Base-by-base conservation (phyloP, 1,139 yeast species). In the Taphrina populina region DNA sequence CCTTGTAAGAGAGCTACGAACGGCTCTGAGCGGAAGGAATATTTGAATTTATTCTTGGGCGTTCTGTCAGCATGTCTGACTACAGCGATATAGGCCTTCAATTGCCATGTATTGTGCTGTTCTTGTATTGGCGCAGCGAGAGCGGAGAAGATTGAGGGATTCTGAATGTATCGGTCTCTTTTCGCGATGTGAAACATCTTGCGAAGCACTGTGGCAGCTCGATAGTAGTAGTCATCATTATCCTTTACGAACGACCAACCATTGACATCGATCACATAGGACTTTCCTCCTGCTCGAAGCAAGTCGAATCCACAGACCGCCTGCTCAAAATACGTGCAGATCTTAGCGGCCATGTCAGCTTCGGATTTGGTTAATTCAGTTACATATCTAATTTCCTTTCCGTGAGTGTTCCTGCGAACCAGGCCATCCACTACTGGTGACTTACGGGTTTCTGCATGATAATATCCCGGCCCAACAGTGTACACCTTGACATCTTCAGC, bases 351-450 rank as follows among this genome's bases (percentile, higher is more conserved):
- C 80, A 90, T 88, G 32, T 71, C 71, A 57, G 78, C 82, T 68
- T 94, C 99, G 47, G 79, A 84, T 1, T 77, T 80, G 1, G 85
- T 73, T 53, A 94, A 74, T 62, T 84, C 83, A 0, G 98, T 92
- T 34, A 92, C 79, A 66, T 84, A 94, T 62, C 99, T 77, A 45
- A 94, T 83, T 70, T 94, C 99, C 69, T 94, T 94, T 52, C 99
- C 99, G 65, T 90, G 95, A 1, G 98, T 90, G 68, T 94, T 94
- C 69, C 99, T 80, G 67, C 97, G 79, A 23, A 94, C 99, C 57
- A 94, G 86, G 51, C 99, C 99, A 72, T 94, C 99, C 13, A 94
- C 98, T 1, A 94, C 98, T 0, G 99, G 99, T 0, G 96, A 88
- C 69, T 94, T 94, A 65, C 99, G 79, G 0, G 99, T 94, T 68